phyloP scores from a whole-genome alignment of 2,329 filamentous ascomycete species.

The Calonectria hongkongensis region DNA sequence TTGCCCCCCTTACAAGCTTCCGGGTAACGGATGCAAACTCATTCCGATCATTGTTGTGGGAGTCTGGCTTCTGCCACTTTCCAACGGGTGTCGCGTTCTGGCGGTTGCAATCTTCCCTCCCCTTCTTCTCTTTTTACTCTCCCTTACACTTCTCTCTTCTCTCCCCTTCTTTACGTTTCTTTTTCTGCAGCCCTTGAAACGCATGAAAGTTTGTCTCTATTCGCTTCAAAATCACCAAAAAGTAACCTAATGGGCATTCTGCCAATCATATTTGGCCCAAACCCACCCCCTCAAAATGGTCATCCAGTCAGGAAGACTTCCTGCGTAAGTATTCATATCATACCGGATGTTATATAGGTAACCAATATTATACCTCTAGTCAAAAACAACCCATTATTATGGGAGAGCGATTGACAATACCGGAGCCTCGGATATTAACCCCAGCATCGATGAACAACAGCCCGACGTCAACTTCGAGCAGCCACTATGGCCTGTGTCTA shows the following conservation, averaged over 20 bases:
- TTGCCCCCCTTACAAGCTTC: background rate
- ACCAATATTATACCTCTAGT: background rate
- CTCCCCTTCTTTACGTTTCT: background rate
- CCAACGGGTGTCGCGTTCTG: background rate
- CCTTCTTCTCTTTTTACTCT: background rate
- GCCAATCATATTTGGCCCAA: background rate
- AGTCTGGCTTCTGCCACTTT: slow-evolving; percentile 20
- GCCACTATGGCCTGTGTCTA: background rate
- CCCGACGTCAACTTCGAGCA: background rate
- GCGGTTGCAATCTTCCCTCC: background rate
- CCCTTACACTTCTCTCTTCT: background rate
- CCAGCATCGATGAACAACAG: background rate
- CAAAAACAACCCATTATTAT: background rate
- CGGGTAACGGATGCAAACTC: background rate
- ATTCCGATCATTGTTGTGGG: slow-evolving; percentile 22
- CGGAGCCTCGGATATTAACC: background rate
- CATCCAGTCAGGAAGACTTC: background rate
- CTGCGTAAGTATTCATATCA: background rate
- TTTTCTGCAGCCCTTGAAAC: background rate
- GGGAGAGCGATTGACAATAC: slow-evolving; percentile 12
- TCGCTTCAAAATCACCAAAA: background rate
- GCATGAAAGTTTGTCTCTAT: background rate
- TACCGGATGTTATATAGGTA: background rate
- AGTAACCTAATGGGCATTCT: background rate
- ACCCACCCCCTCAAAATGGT: slow-evolving; percentile 2